phyloP scores from a whole-genome alignment of 441 rosid species.

The Adansonia madagascariensis region DNA sequence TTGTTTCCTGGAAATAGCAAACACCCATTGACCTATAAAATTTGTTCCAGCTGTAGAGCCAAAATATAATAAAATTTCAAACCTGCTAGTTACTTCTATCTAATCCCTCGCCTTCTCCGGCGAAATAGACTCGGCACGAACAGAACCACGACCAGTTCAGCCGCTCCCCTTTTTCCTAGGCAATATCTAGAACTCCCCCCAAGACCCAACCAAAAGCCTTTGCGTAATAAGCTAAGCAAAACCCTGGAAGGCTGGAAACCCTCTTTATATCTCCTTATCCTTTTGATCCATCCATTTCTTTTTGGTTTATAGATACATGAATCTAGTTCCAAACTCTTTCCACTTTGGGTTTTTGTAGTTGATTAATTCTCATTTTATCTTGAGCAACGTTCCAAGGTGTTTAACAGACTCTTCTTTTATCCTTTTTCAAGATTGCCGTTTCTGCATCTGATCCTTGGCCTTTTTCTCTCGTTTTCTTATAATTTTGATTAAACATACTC shows the following conservation, averaged over 20 bases:
- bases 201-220: background rate
- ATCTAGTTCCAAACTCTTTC: background rate
- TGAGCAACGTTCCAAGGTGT: conserved; percentile 86
- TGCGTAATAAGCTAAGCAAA: conserved; percentile 41
- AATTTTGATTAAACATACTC: background rate
- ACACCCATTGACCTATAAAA: no score
- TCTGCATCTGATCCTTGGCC: conserved; percentile 88
- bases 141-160: background rate
- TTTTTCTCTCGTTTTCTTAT: conserved; percentile 53
- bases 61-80: no score
- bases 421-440: conserved; percentile 64
- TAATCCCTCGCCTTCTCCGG: no score
- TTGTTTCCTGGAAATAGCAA: no score
- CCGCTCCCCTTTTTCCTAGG: background rate
- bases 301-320: conserved; percentile 15
- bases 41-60: no score
- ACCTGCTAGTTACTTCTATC: no score
- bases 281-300: background rate
- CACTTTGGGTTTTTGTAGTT: background rate
- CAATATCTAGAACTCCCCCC: background rate
- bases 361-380: conserved; percentile 44
- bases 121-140: no score
- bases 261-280: conserved; percentile 8
- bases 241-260: background rate
- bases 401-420: conserved; percentile 71